Evolutionary conservation across 177 flowering plant species (phyloP), one percentile per base, ranked within the genome.

Genomic region (Tripterygium wilfordii): DNA sequence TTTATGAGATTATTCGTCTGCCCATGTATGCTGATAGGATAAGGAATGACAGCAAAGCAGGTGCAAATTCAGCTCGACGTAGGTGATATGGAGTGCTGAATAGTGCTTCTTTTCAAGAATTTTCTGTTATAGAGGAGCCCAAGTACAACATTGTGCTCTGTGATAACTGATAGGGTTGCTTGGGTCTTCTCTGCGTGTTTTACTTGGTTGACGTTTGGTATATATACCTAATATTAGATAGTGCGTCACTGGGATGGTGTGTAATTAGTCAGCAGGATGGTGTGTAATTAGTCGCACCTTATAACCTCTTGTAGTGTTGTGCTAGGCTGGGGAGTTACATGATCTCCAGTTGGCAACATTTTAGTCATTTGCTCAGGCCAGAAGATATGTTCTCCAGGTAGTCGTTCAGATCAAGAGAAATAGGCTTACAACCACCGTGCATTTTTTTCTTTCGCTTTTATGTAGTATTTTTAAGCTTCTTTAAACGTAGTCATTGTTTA

Each of bases 21-120:
- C 99, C 99, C 38, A 94, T 94, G 99, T 94, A 94, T 69, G 88
- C 88, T 15, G 97, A 94, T 56, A 65, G 99, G 58, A 89, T 89
- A 42, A 26, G 46, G 56, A 72, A 18, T 29, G 97, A 87, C 13
- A 89, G 84, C 71, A 81, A 83, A 64, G 74, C 80, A 14, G 59
- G 58, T 24, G 28, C 58, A 36, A 65, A 55, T 40, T n/a, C 63
- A 26, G 62, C 51, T 16, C 58, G 72, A 15, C 60, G 69, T 1
- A 61, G 71, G 60, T 63, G 54, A 71, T 22, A n/a, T 22, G 36
- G 33, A 15, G 10, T 1, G 48, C 6, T 18, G 42, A 28, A 9
- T n/a, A n/a, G n/a, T n/a, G n/a, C n/a, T n/a, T n/a, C n/a, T n/a
- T n/a, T n/a, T n/a, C n/a, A n/a, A n/a, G n/a, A n/a, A n/a, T n/a